Conservation (phyloP, 2,329 filamentous ascomycete species). For the Neonectria sp. region DNA sequence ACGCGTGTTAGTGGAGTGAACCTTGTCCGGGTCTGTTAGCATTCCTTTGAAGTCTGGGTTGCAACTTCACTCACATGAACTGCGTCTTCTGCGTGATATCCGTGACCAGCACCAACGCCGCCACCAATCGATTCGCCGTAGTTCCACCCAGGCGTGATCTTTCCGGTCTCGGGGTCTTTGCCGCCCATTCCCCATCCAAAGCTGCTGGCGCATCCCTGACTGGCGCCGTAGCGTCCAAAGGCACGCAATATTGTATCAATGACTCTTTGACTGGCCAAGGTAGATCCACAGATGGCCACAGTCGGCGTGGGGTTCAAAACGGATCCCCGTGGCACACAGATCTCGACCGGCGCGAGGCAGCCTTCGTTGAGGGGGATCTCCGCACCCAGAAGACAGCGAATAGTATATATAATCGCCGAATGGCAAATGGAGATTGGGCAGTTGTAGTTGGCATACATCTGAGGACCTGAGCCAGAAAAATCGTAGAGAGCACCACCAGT, state of each 20-base stretch:
- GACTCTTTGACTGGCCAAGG: slow-evolving; percentile 58
- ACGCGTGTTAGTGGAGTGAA: slow-evolving; percentile 53
- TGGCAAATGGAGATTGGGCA: slow-evolving; percentile 55
- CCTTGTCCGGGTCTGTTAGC: neutral
- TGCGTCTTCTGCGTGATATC: slow-evolving; percentile 48
- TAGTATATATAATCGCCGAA: slow-evolving; percentile 57
- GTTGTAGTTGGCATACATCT: slow-evolving; percentile 55
- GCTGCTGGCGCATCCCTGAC: slow-evolving; percentile 52
- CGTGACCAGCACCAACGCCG: slow-evolving; percentile 51
- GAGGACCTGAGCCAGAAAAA: slow-evolving; percentile 54
- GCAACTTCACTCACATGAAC: slow-evolving; percentile 36
- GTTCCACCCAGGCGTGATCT: slow-evolving; percentile 74
- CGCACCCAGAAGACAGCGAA: slow-evolving; percentile 53
- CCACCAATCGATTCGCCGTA: slow-evolving; percentile 48
- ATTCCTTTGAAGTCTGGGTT: neutral
- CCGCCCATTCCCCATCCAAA: slow-evolving; percentile 55
- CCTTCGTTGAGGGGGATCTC: slow-evolving; percentile 59
- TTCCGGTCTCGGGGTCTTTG: slow-evolving; percentile 44
- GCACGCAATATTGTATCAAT: slow-evolving; percentile 52
- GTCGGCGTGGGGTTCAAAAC: slow-evolving; percentile 53
- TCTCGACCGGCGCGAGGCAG: slow-evolving; percentile 53
- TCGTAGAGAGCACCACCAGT: slow-evolving; percentile 55
- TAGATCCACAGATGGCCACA: slow-evolving; percentile 71
- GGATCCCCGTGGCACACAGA: slow-evolving; percentile 50
- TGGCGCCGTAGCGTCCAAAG: slow-evolving; percentile 44